A percentile compares a stretch with the other conserved stretches of the same genome.
phyloP scores from a whole-genome alignment of 2,329 filamentous ascomycete species.

The Xylariaceae sp. region DNA sequence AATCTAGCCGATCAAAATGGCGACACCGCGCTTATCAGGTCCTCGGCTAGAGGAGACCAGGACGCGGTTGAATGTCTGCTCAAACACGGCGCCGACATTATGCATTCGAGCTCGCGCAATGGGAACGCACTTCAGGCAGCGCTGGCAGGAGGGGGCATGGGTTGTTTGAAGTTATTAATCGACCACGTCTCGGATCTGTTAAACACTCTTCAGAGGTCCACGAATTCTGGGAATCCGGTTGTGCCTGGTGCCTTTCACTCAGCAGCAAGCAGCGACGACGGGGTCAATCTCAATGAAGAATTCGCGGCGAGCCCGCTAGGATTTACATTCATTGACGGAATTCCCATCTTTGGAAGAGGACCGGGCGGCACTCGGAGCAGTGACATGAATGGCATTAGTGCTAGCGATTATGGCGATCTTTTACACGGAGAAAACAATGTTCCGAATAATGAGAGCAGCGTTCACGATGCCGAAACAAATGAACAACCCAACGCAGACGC shows the following conservation, averaged over 20 bases:
- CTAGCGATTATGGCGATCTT: no score
- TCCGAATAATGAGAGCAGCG: not conserved
- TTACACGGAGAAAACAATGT: not conserved
- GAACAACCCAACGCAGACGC: not conserved
- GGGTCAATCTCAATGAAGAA: constrained; percentile 31
- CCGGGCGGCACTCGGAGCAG: no score
- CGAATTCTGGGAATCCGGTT: constrained; percentile 30
- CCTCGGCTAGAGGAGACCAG: constrained; percentile 33
- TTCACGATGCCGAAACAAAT: not conserved
- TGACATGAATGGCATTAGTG: no score
- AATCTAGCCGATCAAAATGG: constrained; percentile 35
- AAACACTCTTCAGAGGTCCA: constrained; percentile 29
- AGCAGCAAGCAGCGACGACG: constrained; percentile 29
- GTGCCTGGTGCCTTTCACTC: constrained; percentile 30
- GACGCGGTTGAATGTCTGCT: constrained; percentile 35
- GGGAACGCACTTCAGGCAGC: constrained; percentile 34
- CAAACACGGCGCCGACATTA: constrained; percentile 36
- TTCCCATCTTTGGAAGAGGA: no score
- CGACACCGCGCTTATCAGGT: constrained; percentile 39
- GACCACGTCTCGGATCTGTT: constrained; percentile 32
- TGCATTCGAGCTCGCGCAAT: constrained; percentile 31
- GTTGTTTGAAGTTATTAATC: constrained; percentile 32
- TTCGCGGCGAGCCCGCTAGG: constrained; percentile 7
- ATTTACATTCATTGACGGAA: not conserved
- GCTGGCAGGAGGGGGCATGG: constrained; percentile 24